Base-by-base conservation (phyloP, 345 rosid genomes). In the Citrus sp. region DNA sequence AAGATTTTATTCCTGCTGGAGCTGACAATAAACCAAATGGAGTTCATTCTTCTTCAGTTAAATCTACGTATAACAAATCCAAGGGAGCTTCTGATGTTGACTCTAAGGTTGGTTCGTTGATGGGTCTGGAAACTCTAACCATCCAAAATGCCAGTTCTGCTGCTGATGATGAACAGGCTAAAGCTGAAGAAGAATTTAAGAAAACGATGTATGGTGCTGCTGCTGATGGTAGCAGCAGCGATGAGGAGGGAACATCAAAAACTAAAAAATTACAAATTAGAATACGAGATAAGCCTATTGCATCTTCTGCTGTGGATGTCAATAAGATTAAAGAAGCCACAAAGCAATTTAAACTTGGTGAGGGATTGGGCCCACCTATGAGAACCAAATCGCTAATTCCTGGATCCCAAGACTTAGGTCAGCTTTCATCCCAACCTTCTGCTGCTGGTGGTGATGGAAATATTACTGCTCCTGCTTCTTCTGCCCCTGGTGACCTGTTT, bases 141-240 rank as follows among this genome's bases (percentile, higher is more conserved):
- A 89, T 88, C 82, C 87, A 83, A 80, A 67, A 72, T 35, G 38
- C 80, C 16, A 64, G 84, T 77, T 80, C 89, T 37, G 77, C 83
- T 75, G 81, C 87, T 70, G 90, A 90, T 49, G 97, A 95, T 84
- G 93, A 92, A 87, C 98, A 96, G 73, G 94, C 93, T 25, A 96
- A 90, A 83, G 99, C 99, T 75, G 98, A 92, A 76, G 98, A 94
- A 85, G 99, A 96, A 85, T 96, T 96, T 85, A 96, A 94, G 95
- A 96, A 92, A 81, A 85, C 98, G 28, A 87, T 94, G 92, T 94
- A 92, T 78, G 97, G 97, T 42, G 80, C 85, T 65, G 83, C 91
- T 80, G 87, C 80, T 82, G 94, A 91, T 84, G 98, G 93, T 72
- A 92, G 99, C 90, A 96, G 98, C 85, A 94, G 97, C 75, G 99